A percentile compares a stretch with the other conserved stretches of the same genome.
Evolutionary conservation across 2,329 filamentous ascomycete species (phyloP).

Genomic region (Exophiala sp.): DNA sequence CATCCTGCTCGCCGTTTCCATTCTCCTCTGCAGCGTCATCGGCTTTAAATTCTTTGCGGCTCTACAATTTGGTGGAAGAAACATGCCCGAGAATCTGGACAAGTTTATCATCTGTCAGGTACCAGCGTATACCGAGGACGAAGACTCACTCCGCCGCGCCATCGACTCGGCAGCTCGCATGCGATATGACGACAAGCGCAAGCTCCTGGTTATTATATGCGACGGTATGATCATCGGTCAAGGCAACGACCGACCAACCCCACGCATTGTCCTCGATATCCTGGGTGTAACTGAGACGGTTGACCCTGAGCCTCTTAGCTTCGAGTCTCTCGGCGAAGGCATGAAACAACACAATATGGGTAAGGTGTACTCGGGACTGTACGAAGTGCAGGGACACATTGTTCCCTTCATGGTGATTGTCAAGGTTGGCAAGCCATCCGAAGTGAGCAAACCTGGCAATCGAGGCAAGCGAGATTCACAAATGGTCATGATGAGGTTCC

Average conservation of each 20-base stretch:
- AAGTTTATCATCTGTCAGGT: constrained; percentile 99
- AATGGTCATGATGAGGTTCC: constrained; percentile 97
- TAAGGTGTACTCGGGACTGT: constrained; percentile 95
- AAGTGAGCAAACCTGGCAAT: constrained; percentile 77
- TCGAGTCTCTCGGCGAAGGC: constrained; percentile 92
- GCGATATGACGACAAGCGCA: constrained; percentile 97
- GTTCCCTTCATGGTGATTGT: constrained; percentile 96
- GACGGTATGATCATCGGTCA: constrained; percentile 99
- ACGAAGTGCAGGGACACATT: constrained; percentile 96
- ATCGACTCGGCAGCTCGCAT: constrained; percentile 95
- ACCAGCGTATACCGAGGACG: constrained; percentile 95
- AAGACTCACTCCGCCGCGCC: constrained; percentile 92
- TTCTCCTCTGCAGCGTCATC: constrained; percentile 76
- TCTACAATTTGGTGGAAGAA: constrained; percentile 88
- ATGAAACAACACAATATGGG: constrained; percentile 99
- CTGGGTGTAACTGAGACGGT: constrained; percentile 89
- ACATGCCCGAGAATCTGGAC: constrained; percentile 89
- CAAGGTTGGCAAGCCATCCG: constrained; percentile 86
- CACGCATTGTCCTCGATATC: constrained; percentile 94
- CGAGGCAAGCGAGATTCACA: constrained; percentile 99
- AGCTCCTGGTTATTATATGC: constrained; percentile 86
- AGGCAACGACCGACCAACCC: constrained; percentile 93
- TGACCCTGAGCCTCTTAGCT: constrained; percentile 92
- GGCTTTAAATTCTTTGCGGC: constrained; percentile 96
- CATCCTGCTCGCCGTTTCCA: constrained; percentile 79